A percentile compares a stretch with the other conserved stretches of the same genome.
Evolutionary conservation across 768 basidiomycete genomes (phyloP).

Genomic region (Dentipellis sp.): DNA sequence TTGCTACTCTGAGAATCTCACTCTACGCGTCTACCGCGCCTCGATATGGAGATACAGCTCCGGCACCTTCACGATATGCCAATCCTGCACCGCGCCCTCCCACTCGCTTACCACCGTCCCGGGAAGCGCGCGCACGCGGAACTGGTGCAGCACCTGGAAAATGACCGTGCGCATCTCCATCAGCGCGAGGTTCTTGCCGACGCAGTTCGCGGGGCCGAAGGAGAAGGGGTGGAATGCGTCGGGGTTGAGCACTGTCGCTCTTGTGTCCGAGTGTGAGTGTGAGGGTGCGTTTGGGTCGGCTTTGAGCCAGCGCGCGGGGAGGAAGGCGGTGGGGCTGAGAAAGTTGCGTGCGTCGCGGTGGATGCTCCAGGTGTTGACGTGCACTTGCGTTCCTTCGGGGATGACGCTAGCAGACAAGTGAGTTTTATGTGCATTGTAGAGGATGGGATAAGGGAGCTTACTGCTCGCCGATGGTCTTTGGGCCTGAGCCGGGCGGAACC

Average conservation of each 20-base stretch:
- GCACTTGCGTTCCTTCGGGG: conserved; percentile 11
- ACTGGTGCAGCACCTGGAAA: conserved; percentile 7
- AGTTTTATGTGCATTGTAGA: not conserved
- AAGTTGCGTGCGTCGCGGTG: conserved; percentile 15
- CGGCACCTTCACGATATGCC: not conserved
- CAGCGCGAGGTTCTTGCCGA: conserved; percentile 13
- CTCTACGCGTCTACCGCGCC: too few relatives aligned
- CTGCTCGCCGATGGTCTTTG: not conserved
- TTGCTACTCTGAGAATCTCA: too few relatives aligned
- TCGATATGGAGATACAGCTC: not conserved
- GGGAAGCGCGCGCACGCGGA: conserved; percentile 6
- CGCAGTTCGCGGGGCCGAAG: conserved; percentile 13
- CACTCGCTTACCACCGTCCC: not conserved
- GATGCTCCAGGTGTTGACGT: conserved; percentile 7
- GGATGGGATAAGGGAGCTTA: not conserved
- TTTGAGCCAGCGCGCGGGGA: conserved; percentile 13
- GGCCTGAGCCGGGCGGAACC: not conserved
- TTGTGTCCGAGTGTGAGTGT: not conserved
- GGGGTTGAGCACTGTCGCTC: not conserved
- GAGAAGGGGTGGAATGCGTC: conserved; percentile 11
- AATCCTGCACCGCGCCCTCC: conserved; percentile 1
- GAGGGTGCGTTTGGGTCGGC: not conserved
- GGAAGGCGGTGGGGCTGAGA: conserved; percentile 6
- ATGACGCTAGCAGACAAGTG: conserved; percentile 5
- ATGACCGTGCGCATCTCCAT: conserved; percentile 5